Base-by-base conservation (phyloP, 345 rosid species). In the Carallia pectinifolia region DNA sequence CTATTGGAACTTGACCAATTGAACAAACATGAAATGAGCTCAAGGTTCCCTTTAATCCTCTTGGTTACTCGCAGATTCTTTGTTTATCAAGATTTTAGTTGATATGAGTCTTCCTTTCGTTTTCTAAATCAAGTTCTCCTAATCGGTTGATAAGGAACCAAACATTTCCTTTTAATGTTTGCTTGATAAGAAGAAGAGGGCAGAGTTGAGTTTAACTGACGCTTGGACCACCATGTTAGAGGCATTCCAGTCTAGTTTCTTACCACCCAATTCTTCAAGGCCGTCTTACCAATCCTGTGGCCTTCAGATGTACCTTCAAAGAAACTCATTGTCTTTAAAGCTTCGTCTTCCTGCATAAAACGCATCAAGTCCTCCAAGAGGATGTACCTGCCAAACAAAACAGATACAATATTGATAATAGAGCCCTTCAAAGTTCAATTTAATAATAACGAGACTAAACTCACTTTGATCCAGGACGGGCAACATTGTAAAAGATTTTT, bases 201-300 rank as follows among this genome's bases (percentile, higher is more conserved):
- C 50, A 30, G 60, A 56, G 7, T 30, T 27, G 34, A 55, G 60
- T 12, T 23, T 27, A 27, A 10, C 8, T 19, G 60, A 30, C 7
- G 60, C 31, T 56, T 56, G 60, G 31, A 56, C 15, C 60, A 27
- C 15, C 16, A 1, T 56, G 34, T 27, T 56, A 3, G 60, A 47
- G 7, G 58, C 36, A 31, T 1, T 29, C 8, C 36, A 23, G 18
- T 10, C 27, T 4, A 23, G 31, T 7, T 23, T 70, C 88, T 86
- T 82, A 89, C 98, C 96, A 93, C 90, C 97, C 96, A 91, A 62
- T 88, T 88, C 84, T 88, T 93, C 60, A 93, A 70, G 73, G 90
- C 77, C n/a, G 81, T 74, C 81, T 89, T 91, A 79, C 82, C 82
- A 68, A 93, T 85, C 80, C 47, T 83, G 74, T 81, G 76, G 70